Base-by-base conservation (phyloP, 805 yeast genomes). In the Yarrowia phangngaensis region DNA sequence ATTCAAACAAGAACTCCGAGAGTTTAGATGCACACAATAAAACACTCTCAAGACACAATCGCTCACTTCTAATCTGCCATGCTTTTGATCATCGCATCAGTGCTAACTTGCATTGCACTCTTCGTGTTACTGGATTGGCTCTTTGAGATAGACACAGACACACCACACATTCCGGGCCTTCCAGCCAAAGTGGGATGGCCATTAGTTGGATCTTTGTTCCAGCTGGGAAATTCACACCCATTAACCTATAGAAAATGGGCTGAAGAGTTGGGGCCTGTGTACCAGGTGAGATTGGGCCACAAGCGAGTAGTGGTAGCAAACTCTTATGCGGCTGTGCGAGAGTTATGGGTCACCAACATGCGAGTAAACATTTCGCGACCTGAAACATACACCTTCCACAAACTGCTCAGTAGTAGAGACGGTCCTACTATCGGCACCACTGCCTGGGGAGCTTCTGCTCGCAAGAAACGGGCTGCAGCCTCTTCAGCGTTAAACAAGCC, bases 291-390 rank as follows among this genome's bases (percentile, higher is more conserved):
- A 36, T 62, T 84, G 48, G 94, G 94, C 0, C 64, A 60, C 14
- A 69, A 64, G 29, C 64, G 73, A 11, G 74, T 80, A 1, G 71
- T 84, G 9, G 79, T 84, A 13, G 89, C 79, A n/a, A 82, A 84
- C 58, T 73, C 82, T 1, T 79, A 66, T 55, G 73, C 71, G 4
- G 72, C 81, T 6, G 77, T 80, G 1, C 60, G 64, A 28, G 66
- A 66, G 17, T 63, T 84, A 3, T 82, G 84, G 84, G 61, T 73
- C 20, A 62, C 62, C 20, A 68, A 70, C 54, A 65, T 78, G 6
- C 60, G 68, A 24, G 74, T 79, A 3, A 76, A 75, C 52, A 80
- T 77, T 56, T 83, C 90, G 1, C 66, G 94, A 31, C 92, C 92
- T 0, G 63, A 70, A 15, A 67, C 74, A 48, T 76, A 75, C 61